Evolutionary conservation across 2,329 filamentous ascomycete species (phyloP).

Genomic region (Cordyceps cateniannulata): DNA sequence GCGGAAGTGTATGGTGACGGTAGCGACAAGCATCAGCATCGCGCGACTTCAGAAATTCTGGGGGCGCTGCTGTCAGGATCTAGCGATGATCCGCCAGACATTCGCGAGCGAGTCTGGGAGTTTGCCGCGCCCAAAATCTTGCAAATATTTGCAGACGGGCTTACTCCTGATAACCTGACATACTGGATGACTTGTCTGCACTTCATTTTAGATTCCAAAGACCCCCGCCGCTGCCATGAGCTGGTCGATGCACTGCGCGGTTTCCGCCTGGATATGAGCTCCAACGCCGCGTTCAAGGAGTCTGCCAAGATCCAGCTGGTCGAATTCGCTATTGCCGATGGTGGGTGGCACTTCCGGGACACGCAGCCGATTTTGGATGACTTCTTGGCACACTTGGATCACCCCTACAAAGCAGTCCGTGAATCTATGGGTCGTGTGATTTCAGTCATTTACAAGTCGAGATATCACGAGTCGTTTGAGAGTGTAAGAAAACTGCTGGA

Average conservation of each 20-base stretch:
- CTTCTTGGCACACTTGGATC: conserved; percentile 86
- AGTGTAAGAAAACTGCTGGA: conserved; percentile 70
- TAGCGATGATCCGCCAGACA: conserved; percentile 66
- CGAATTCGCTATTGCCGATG: conserved; percentile 79
- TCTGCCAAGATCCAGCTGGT: conserved; percentile 91
- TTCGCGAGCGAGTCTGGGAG: conserved; percentile 73
- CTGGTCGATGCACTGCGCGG: conserved; percentile 74
- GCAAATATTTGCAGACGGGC: conserved; percentile 77
- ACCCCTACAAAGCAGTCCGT: conserved; percentile 95
- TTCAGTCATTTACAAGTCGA: conserved; percentile 79
- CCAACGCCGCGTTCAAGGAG: conserved; percentile 97
- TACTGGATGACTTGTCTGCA: conserved; percentile 97
- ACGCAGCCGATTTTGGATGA: conserved; percentile 83
- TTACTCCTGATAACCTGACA: conserved; percentile 87
- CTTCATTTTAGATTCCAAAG: conserved; percentile 78
- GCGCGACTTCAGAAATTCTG: conserved; percentile 89
- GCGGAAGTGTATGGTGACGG: conserved; percentile 80
- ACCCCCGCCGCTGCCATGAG: conserved; percentile 81
- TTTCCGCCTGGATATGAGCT: conserved; percentile 88
- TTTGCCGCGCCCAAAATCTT: conserved; percentile 87
- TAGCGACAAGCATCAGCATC: conserved; percentile 94
- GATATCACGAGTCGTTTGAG: conserved; percentile 90
- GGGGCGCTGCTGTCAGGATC: conserved; percentile 78
- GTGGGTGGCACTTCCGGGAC: conserved; percentile 92
- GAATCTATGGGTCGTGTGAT: conserved; percentile 91